Base-by-base conservation (phyloP, 352 stramenopile species). In the Phytophthora hybrid region DNA sequence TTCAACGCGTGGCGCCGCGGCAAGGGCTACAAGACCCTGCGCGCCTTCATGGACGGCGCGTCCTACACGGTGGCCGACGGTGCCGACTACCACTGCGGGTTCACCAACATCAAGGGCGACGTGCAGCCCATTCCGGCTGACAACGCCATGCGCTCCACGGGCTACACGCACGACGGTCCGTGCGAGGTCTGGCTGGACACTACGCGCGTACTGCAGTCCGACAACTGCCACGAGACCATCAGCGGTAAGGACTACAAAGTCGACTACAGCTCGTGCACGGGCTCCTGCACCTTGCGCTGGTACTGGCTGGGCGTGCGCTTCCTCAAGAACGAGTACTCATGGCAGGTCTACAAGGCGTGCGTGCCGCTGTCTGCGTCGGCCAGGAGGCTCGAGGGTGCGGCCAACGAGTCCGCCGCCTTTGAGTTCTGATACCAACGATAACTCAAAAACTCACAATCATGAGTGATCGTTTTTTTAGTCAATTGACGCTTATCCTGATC, bases 291-390 rank as follows among this genome's bases (percentile, higher is more conserved):
- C 6, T 77, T 87, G 8, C 76, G 49, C 52, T 87, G 73, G 75
- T 85, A 83, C 73, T 85, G 78, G 76, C 37, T 85, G 18, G 78
- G 78, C 18, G 61, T 83, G 44, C 79, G 79, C n/a, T 86, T 62
- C 58, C 63, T 86, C 46, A 84, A 86, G 47, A 84, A 87, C 46
- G 66, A 66, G n/a, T 84, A 81, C 64, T 86, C 79, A 55, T 86
- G 79, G 79, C 79, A 86, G 60, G 63, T 86, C 31, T 86, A 86
- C 77, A 86, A 86, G 77, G 77, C 79, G 29, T 86, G 79, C 29
- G 63, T 84, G 14, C 79, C 77, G 32, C 72, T 82, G 16, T 73
- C 74, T 18, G 34, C 66, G 0, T 81, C 74, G 19, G 66, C 71
- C 44, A 67, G 74, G 9, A 51, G 66, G 4, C 62, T 76, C 8